Base-by-base conservation (phyloP, 1,284 basidiomycete genomes). In the Puccinia coronata region DNA sequence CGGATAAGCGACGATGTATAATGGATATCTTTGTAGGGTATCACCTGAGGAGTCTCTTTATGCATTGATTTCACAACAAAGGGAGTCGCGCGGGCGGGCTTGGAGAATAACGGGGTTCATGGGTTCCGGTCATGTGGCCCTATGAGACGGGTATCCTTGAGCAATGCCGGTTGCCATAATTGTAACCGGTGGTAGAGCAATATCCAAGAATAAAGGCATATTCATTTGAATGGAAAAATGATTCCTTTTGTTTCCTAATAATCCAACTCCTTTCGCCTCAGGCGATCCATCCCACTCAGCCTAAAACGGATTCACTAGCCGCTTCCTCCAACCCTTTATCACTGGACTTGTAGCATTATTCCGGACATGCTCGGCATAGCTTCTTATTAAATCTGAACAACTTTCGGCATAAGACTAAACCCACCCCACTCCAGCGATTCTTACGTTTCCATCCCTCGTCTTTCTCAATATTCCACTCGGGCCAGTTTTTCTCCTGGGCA, bases 181-280 rank as follows among this genome's bases (percentile, higher is more conserved):
- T 43, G 41, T 49, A 47, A 51, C 6, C 25, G 67, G 43, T 51
- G 31, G 41, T 47, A 20, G 67, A 12, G 67, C 41, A 25, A 39
- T 47, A 47, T 31, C n/a, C 20, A 28, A 43, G 28, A 51, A 39
- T 28, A 47, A 69, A 69, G 67, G 47, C n/a, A 47, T 69, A 34
- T n/a, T n/a, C n/a, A n/a, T n/a, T 11, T 69, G 36, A 16, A 69
- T 28, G 25, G 34, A 43, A 47, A 28, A 39, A 34, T 41, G n/a
- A 69, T 69, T 69, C 67, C 67, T 69, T 69, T 69, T 69, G 67
- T 69, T 49, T 69, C n/a, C 43, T 69, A n/a, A 23, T 47, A 43
- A 47, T 8, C 18, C 9, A 65, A 65, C 4, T 2, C n/a, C 49
- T 31, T 69, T 51, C 41, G 41, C 8, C 67, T 69, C 67, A 69